A percentile compares a stretch with the other conserved stretches of the same genome.
These are phyloP conservation scores for Grammothele lineata DNA, from an alignment of 768 basidiomycete genomes.

Conservation along the genomic window DNA sequence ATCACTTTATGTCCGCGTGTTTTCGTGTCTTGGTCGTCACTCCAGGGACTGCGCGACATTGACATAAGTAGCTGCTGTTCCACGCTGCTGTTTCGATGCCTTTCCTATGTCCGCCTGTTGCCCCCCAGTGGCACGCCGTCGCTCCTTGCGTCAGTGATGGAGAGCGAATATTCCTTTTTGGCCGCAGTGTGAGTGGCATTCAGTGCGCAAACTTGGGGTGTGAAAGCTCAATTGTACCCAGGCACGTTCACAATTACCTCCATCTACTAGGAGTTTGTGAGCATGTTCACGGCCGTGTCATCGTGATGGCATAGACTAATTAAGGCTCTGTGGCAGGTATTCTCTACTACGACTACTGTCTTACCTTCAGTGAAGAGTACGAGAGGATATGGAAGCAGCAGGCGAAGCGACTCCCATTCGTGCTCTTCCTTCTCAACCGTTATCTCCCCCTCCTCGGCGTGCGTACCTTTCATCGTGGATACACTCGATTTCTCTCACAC, in stretches of 20 bases:
- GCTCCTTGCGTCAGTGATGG: too few relatives aligned
- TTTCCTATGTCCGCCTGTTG: too few relatives aligned
- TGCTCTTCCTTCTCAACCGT: slow-evolving; percentile 47
- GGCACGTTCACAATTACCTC: slow-evolving; percentile 20
- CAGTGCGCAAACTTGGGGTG: too few relatives aligned
- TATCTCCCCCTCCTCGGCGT: slow-evolving; percentile 42
- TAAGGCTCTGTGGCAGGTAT: slow-evolving; percentile 17
- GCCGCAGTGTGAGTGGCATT: too few relatives aligned
- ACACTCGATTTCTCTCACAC: slow-evolving; percentile 27
- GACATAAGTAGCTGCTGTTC: too few relatives aligned
- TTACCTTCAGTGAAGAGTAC: slow-evolving; percentile 35
- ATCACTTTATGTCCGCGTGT: too few relatives aligned
- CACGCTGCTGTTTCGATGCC: too few relatives aligned
- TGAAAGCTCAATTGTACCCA: too few relatives aligned
- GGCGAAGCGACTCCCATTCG: slow-evolving; percentile 34
- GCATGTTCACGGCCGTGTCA: neutral
- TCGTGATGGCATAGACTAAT: neutral
- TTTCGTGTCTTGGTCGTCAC: too few relatives aligned
- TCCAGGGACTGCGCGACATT: too few relatives aligned
- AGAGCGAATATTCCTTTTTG: too few relatives aligned
- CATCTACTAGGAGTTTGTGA: slow-evolving; percentile 19
- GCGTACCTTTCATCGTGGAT: neutral
- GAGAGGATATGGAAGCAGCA: slow-evolving; percentile 43
- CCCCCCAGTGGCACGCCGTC: too few relatives aligned
- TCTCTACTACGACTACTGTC: slow-evolving; percentile 27